Base-by-base conservation (phyloP, 2,329 filamentous ascomycete genomes). In the Colletotrichum musae region DNA sequence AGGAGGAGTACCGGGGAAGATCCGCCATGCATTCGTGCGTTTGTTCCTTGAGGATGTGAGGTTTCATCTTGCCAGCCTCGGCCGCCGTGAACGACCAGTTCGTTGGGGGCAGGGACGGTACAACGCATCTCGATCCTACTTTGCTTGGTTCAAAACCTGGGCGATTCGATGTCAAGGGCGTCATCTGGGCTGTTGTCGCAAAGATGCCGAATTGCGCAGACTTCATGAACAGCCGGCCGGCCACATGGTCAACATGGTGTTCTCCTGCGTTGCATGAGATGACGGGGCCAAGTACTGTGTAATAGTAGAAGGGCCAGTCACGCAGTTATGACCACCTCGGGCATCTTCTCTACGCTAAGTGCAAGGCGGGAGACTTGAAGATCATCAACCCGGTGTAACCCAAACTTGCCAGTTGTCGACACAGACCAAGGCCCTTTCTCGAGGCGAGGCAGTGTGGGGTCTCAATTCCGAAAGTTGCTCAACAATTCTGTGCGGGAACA, bases 1-100 rank as follows among this genome's bases (percentile, higher is more conserved):
- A 18, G 47, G 26, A 47, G 16, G 61, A 50, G 43, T 26, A 13
- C 62, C 66, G 66, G 66, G 66, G 56, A 69, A 69, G 50, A 69
- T 57, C 43, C 56, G 50, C 24, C 61, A 32, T 57, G 66, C 56
- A 41, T 53, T 58, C 51, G 65, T 47, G 45, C 43, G 60, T 57
- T 50, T 16, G 18, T 36, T 10, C 28, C 18, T 43, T 7, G 24
- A 58, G n/a, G 43, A 21, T 47, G 21, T 43, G 48, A 36, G 39
- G 61, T 69, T 68, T 66, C 54, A 69, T 18, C 43, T 45, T 15
- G 43, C 12, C 45, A 2, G 36, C 48, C 18, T 52, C 24, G 7
- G 28, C 16, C n/a, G 48, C 15, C n/a, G 28, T 13, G 45, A 54
- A 51, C 24, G 5, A 58, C 32, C 21, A 13, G 21, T 26, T 61